Percentiles rank a stretch among this genome's conserved stretches.
phyloP scores from a whole-genome alignment of 139 green algal genomes.

The Chlorella ohadii region DNA sequence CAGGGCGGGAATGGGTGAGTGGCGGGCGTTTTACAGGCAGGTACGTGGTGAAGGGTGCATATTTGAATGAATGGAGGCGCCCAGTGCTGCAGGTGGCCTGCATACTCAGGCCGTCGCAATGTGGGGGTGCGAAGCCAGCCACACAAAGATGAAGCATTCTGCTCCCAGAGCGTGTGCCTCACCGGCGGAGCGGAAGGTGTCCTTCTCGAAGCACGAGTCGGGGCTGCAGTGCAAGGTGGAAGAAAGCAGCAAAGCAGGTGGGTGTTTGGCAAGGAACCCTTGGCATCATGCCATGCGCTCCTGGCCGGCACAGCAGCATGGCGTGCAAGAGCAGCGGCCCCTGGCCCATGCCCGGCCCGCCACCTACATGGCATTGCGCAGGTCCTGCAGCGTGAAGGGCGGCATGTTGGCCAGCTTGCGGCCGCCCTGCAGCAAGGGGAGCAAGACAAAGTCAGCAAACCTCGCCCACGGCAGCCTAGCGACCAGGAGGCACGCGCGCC shows the following conservation, averaged over 20 bases:
- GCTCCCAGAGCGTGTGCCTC: neutral
- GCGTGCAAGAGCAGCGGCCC: no score
- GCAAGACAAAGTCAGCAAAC: neutral
- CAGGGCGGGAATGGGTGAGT: neutral
- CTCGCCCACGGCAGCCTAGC: neutral
- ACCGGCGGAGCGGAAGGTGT: conserved; percentile 73
- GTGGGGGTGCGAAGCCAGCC: no score
- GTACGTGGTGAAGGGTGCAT: no score
- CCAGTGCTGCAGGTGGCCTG: no score
- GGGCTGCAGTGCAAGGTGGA: conserved; percentile 34
- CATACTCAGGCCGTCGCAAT: no score
- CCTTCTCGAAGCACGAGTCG: conserved; percentile 82
- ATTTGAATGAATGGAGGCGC: no score
- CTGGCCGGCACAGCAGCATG: no score
- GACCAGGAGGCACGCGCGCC: neutral
- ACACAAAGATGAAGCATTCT: no score
- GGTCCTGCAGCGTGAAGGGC: conserved; percentile 84
- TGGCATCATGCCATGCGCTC: no score
- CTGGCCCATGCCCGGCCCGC: no score
- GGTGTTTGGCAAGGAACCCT: no score
- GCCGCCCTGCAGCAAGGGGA: conserved; percentile 33
- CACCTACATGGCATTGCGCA: conserved; percentile 77
- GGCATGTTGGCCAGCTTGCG: conserved; percentile 67
- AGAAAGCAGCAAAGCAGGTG: no score
- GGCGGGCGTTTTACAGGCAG: neutral